Base-by-base conservation (phyloP, 2,329 filamentous ascomycete genomes). In the Aspergillus candidus region DNA sequence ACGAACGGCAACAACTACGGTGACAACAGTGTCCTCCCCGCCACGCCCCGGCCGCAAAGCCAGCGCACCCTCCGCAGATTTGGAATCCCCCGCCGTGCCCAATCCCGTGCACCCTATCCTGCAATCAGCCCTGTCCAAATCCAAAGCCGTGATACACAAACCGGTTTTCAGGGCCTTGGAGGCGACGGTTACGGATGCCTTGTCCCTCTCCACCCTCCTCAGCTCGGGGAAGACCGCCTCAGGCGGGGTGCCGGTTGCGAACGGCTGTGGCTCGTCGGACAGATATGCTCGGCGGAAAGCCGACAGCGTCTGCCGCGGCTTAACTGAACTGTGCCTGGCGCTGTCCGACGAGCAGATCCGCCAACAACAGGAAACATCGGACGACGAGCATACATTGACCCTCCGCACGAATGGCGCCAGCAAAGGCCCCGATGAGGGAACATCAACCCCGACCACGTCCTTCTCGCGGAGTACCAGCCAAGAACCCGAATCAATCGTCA, bases 311-410 rank as follows among this genome's bases (percentile, higher is more conserved):
- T 97, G 93, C 63, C 84, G 91, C 42, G 93, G 86, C 59, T 71
- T 98, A 52, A 97, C 91, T 0, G 93, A 98, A 65, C 75, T 98
- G 6, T 95, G 88, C 61, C 78, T 98, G 44, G 86, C 89, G 1
- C 72, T 98, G 42, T 82, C 83, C 27, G 85, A 87, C 50, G 78
- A 80, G 33, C 59, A 64, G 22, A 43, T 63, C 38, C 57, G 55
- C 27, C 58, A 52, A 34, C 55, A 57, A 38, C 62, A 58, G 36
- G 57, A 56, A n/a, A 56, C 51, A 5, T 66, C 59, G 35, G 55
- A 56, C 39, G 63, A 63, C 35, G 51, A 53, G 32, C 43, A 38
- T 31, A 42, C 49, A 31, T 52, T 52, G 40, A 34, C 45, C 6
- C 51, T 48, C 14, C 58, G 53, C 17, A 30, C 49, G 4, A 62